Evolutionary conservation across 2,329 filamentous ascomycete genomes (phyloP), one percentile per base, ranked within the genome.

Genomic region (Aspergillus fijiensis): DNA sequence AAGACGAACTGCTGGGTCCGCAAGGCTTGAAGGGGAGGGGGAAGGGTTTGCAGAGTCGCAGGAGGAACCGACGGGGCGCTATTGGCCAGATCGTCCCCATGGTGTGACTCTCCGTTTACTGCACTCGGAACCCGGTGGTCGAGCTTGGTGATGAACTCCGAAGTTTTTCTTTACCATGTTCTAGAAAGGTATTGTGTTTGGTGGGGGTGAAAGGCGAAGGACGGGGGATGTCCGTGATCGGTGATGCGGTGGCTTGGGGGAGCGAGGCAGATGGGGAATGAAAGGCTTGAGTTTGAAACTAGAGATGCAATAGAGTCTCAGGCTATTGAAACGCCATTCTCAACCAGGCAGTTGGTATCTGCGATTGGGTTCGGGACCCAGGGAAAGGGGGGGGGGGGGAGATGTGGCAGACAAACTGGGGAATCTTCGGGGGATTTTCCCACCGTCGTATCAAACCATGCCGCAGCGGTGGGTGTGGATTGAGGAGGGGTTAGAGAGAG

Each of bases 311-410:
- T 64, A 59, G 57, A 65, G 55, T 55, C 48, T 25, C 47, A 57
- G 33, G 60, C 65, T 67, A 67, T 67, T 61, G 63, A 55, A 60
- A 39, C 58, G 52, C 59, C 59, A 61, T 39, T 31, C 61, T 61
- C 56, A 56, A 61, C 55, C 35, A 45, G 61, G 61, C 47, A 63
- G 52, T 55, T 33, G 52, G 52, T 55, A 19, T 25, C 42, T 23
- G 31, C 39, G 16, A 42, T 42, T 42, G 39, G 39, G 39, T 42
- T 42, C 16, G 39, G 16, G 39, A 42, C 16, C 39, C 39, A 42
- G 16, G 39, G 39, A n/a, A 60, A 29, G 45, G 39, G 27, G 51
- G 27, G 50, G 16, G 47, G 31, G 51, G 35, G 25, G 23, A 49
- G 27, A 27, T n/a, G 25, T 33, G 42, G 23, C 31, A n/a, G n/a